These are phyloP conservation scores for Obba rivulosa DNA, from an alignment of 768 basidiomycete genomes.

Conservation along the genomic window DNA sequence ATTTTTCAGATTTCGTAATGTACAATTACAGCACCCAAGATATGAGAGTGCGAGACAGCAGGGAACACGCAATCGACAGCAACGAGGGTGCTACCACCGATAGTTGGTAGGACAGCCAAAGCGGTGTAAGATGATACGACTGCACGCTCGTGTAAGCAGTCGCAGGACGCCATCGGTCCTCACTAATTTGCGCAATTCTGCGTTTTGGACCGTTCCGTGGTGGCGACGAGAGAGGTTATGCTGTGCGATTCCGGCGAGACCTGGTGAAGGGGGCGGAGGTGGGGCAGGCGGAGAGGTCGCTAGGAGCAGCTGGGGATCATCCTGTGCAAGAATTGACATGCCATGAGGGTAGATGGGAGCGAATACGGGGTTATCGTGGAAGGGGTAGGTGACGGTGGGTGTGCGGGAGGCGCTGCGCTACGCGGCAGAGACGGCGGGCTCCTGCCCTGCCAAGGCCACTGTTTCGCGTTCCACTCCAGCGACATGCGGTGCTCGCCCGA, in stretches of 20 bases:
- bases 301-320: constrained; percentile 60
- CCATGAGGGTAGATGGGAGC: constrained; percentile 44
- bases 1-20: too few relatives aligned
- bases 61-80: too few relatives aligned
- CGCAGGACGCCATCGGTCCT: constrained; percentile 1
- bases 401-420: constrained; percentile 19
- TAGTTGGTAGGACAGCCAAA: neutral
- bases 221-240: constrained; percentile 55
- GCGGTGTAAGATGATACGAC: neutral
- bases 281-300: constrained; percentile 31
- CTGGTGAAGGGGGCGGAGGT: constrained; percentile 18
- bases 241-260: constrained; percentile 28
- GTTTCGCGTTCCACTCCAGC: constrained; percentile 12
- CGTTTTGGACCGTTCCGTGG: constrained; percentile 56
- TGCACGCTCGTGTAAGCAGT: neutral
- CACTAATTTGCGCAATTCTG: constrained; percentile 22
- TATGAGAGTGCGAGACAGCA: too few relatives aligned
- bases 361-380: constrained; percentile 26
- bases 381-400: constrained; percentile 20
- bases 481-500: constrained; percentile 17
- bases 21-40: too few relatives aligned
- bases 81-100: too few relatives aligned
- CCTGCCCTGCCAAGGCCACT: constrained; percentile 29
- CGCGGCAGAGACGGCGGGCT: constrained; percentile 28
- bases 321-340: constrained; percentile 51